Base-by-base conservation (phyloP, 2,329 filamentous ascomycete species). In the Cladorrhinum sp. region DNA sequence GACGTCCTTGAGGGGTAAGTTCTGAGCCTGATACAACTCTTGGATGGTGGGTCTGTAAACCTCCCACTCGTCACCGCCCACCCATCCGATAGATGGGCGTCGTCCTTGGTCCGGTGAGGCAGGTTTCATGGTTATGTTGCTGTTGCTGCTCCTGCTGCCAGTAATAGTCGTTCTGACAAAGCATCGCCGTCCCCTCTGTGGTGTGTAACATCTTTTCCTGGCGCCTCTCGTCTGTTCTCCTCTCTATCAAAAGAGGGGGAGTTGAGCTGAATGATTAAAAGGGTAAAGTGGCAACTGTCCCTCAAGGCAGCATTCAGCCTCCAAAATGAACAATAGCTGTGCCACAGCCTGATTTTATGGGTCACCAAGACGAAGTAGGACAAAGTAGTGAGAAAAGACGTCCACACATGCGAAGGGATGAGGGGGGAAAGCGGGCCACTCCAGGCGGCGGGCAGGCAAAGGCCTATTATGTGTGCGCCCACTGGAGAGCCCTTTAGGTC, bases 1-100 rank as follows among this genome's bases (percentile, higher is more conserved):
- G 23, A 66, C 64, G 14, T 66, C 64, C 57, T 64, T 66, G 21
- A 66, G 57, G 2, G 64, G 55, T 28, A 63, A 30, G 24, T 66
- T 66, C 36, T 64, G 60, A 14, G 48, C 21, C 42, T 61, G 64
- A 46, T 66, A 66, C 21, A 66, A 60, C n/a, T 64, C 60, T 51
- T 64, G 60, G 24, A 66, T 66, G 5, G 57, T 60, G 10, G 24
- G 39, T 30, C 61, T 42, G 26, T 63, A 48, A 0, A 33, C n/a
- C 12, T 66, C 64, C 64, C 64, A 66, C 20, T 64, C 62, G 28
- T 62, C 60, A 33, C 60, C 57, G 7, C 60, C 62, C 53, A 66
- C 46, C 62, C 60, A 55, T 52, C 54, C 18, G 28, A 24, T 28
- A n/a, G 39, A 57, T 14, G 55, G 59, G 20, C 33, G 59, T 18